Conservation (phyloP, 1,284 basidiomycete genomes). For the Moesziomyces globuligerus region DNA sequence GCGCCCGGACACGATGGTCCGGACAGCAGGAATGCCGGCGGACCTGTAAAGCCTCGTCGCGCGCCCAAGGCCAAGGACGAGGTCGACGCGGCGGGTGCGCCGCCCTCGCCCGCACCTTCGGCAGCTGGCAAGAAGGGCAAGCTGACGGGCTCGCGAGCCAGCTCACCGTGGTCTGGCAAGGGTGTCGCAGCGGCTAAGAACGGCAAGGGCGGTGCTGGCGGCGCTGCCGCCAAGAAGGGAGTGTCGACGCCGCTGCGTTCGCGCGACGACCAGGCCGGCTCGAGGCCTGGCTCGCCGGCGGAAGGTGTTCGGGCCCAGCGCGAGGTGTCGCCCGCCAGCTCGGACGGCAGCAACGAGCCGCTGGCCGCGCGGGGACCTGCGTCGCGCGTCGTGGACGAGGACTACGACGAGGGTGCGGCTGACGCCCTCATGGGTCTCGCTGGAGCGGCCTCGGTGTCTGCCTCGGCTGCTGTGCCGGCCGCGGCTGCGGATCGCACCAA, state of each 20-base stretch:
- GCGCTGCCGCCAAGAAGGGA: constrained; percentile 20
- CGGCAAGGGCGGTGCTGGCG: constrained; percentile 9
- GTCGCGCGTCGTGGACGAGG: constrained; percentile 59
- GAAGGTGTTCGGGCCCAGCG: constrained; percentile 27
- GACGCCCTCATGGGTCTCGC: constrained; percentile 66
- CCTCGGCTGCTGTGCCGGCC: constrained; percentile 13
- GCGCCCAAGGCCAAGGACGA: constrained; percentile 44
- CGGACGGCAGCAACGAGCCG: constrained; percentile 54
- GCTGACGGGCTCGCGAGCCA: constrained; percentile 34
- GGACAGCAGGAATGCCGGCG: constrained; percentile 17
- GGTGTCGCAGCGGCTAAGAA: constrained; percentile 26
- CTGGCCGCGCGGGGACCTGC: constrained; percentile 40
- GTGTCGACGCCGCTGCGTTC: constrained; percentile 23
- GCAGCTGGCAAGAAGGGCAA: constrained; percentile 44
- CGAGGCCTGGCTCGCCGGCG: constrained; percentile 25
- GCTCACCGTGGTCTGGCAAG: constrained; percentile 46
- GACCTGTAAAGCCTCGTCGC: constrained; percentile 27
- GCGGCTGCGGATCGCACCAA: constrained; percentile 14
- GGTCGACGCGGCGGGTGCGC: constrained; percentile 26
- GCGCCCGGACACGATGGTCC: constrained; percentile 20
- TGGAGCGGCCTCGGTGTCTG: constrained; percentile 56
- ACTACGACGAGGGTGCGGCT: constrained; percentile 65
- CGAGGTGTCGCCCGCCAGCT: constrained; percentile 44
- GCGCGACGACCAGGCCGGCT: constrained; percentile 22
- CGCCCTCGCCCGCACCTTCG: constrained; percentile 42